These are phyloP conservation scores for Phytophthora crassamura DNA, from an alignment of 352 stramenopile species.

Conservation along the genomic window DNA sequence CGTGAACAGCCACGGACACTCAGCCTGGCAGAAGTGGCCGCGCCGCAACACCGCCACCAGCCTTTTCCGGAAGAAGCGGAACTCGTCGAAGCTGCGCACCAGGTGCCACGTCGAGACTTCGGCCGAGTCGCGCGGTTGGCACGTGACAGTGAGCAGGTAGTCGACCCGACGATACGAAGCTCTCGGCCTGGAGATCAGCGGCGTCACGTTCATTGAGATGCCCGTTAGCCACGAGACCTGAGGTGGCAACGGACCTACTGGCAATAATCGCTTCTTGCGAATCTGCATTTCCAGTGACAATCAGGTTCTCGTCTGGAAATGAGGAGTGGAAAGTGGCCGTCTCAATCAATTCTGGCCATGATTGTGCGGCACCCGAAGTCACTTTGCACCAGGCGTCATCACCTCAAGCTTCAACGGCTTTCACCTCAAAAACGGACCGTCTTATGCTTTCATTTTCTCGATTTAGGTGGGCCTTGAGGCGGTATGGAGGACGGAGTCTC, in stretches of 20 bases:
- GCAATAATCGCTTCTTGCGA: conserved; percentile 32
- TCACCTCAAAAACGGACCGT: conserved; percentile 4
- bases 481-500: conserved; percentile 10
- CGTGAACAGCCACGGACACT: conserved; percentile 47
- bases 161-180: conserved; percentile 30
- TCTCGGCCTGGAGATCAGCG: conserved; percentile 18
- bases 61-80: conserved; percentile 45
- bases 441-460: conserved; percentile 21
- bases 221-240: conserved; percentile 39
- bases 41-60: conserved; percentile 29
- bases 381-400: conserved; percentile 23
- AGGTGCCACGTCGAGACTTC: conserved; percentile 41
- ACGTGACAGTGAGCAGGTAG: conserved; percentile 42
- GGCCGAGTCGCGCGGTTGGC: conserved; percentile 5
- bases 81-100: conserved; percentile 54
- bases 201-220: conserved; percentile 38
- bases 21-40: conserved; percentile 44
- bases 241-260: conserved; percentile 19
- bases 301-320: conserved; percentile 17
- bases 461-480: conserved; percentile 7
- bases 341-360: not conserved
- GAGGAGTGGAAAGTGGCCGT: conserved; percentile 11
- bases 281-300: conserved; percentile 17
- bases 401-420: conserved; percentile 13
- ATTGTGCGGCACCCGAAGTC: conserved; percentile 7